phyloP scores from a whole-genome alignment of 768 basidiomycete species.

The Rhodotorula diobovata region DNA sequence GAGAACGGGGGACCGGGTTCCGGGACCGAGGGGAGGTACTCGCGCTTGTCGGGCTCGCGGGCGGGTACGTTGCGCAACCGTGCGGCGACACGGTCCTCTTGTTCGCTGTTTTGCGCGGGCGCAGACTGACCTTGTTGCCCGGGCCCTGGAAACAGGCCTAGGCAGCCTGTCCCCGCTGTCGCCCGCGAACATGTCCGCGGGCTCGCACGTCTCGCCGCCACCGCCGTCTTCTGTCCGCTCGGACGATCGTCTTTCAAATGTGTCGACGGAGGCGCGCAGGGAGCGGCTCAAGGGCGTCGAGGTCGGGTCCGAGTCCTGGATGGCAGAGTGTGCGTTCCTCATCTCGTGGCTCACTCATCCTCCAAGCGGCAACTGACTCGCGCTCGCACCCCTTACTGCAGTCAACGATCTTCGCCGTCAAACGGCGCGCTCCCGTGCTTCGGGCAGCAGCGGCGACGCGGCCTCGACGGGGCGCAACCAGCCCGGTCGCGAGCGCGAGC shows the following conservation, averaged over 20 bases:
- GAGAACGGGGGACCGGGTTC: background rate
- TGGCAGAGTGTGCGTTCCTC: conserved; percentile 14
- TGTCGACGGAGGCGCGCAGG: background rate
- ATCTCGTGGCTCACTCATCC: too few species aligned
- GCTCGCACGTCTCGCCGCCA: background rate
- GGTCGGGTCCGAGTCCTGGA: conserved; percentile 16
- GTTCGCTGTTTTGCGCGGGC: background rate
- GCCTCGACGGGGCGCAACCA: background rate
- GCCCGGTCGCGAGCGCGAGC: background rate
- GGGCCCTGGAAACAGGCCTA: background rate
- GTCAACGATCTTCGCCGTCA: conserved; percentile 15
- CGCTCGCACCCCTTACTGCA: background rate
- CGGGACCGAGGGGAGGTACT: background rate
- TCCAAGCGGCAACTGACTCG: too few species aligned
- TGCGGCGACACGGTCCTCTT: background rate
- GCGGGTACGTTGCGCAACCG: background rate
- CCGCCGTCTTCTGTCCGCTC: background rate
- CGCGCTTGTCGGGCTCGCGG: background rate
- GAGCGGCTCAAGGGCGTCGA: background rate
- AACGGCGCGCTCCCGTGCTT: conserved; percentile 14
- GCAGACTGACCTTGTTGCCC: background rate
- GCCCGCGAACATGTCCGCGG: background rate
- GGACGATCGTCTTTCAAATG: background rate
- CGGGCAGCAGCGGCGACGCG: conserved; percentile 20
- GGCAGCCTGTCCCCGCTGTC: background rate